Conservation (phyloP, 73 alveolate species). For the Paramecium biaurelia region DNA sequence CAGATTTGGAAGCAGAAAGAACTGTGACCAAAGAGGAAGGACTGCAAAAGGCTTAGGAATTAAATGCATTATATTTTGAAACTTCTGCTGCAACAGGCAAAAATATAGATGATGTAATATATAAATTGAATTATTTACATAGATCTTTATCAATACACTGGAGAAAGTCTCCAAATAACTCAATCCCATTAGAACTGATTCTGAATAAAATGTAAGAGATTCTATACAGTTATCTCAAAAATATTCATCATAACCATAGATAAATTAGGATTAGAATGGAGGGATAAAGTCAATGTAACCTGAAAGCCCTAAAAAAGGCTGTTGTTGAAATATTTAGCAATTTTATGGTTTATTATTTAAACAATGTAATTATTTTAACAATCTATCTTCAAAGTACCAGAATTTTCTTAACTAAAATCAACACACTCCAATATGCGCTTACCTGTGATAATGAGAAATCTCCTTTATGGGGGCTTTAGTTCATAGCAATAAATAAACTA, state of each 20-base stretch:
- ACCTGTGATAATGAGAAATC: too few species aligned
- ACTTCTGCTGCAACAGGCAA: conserved; percentile 52
- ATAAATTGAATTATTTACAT: neutral
- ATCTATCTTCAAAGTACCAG: too few species aligned
- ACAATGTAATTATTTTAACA: too few species aligned
- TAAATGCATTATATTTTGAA: conserved; percentile 41
- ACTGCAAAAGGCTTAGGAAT: neutral
- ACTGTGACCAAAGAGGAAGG: conserved; percentile 39
- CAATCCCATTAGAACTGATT: neutral
- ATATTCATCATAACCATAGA: neutral
- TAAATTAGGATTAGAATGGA: neutral
- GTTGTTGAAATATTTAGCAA: neutral
- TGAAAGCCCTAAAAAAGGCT: neutral
- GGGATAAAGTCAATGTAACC: neutral
- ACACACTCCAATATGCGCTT: too few species aligned
- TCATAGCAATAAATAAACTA: too few species aligned
- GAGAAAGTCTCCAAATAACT: neutral
- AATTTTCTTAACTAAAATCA: too few species aligned
- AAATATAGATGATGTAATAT: conserved; percentile 25
- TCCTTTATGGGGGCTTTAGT: too few species aligned
- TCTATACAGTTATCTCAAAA: neutral
- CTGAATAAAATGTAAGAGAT: neutral
- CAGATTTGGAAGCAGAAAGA: conserved; percentile 73
- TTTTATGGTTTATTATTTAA: neutral
- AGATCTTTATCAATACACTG: neutral